A percentile compares a stretch with the other conserved stretches of the same genome.
Evolutionary conservation across 1,139 yeast species (phyloP).

Genomic region (Geotrichum macrosporum): DNA sequence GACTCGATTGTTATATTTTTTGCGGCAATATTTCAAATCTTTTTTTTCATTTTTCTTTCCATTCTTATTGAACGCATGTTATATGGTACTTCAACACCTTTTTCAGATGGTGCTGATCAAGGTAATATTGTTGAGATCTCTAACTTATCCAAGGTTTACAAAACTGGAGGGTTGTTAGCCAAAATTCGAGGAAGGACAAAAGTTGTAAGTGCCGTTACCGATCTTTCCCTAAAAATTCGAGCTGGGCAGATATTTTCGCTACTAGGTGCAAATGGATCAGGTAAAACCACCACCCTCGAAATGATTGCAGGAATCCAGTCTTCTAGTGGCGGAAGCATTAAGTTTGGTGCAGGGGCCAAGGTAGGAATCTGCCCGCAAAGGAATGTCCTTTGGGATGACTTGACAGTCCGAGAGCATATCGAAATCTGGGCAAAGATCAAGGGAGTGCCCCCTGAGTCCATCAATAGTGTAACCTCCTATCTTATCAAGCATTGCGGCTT

Average conservation of each 20-base stretch:
- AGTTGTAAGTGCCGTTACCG: conserved; percentile 35
- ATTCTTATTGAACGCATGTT: conserved; percentile 29
- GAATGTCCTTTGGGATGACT: conserved; percentile 39
- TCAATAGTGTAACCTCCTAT: conserved; percentile 22
- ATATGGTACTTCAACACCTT: conserved; percentile 28
- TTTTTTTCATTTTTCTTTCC: conserved; percentile 31
- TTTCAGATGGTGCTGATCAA: conserved; percentile 21
- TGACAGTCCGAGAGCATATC: conserved; percentile 38
- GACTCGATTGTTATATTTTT: conserved; percentile 34
- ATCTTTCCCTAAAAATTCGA: conserved; percentile 30
- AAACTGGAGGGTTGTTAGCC: conserved; percentile 18
- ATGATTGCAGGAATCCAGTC: conserved; percentile 39
- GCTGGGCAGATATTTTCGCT: conserved; percentile 37
- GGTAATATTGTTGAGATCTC: conserved; percentile 27
- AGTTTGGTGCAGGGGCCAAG: conserved; percentile 30
- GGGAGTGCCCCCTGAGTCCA: conserved; percentile 26
- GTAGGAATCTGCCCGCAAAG: conserved; percentile 41
- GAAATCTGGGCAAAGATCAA: conserved; percentile 37
- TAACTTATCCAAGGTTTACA: conserved; percentile 30
- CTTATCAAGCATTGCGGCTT: conserved; percentile 36
- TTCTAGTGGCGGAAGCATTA: conserved; percentile 32
- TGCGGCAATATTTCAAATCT: conserved; percentile 35
- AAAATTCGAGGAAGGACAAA: conserved; percentile 18
- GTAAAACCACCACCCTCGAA: conserved; percentile 41
- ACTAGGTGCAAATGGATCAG: conserved; percentile 41